phyloP scores from a whole-genome alignment of 305 asterid genomes.

The Ilex paraguariensis region DNA sequence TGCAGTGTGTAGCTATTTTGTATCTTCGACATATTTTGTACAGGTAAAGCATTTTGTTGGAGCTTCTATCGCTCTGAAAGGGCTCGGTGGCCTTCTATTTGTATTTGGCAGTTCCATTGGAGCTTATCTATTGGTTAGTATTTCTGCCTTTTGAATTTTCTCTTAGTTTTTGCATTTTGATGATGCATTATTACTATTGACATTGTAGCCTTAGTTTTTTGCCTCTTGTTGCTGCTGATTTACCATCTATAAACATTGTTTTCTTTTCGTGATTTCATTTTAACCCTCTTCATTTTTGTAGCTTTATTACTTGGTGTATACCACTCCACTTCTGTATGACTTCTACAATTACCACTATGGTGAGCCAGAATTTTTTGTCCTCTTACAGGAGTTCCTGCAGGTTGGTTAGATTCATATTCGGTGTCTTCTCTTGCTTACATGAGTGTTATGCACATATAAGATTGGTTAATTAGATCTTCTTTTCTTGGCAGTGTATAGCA shows the following conservation, averaged over 20 bases:
- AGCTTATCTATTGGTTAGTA: constrained; percentile 69
- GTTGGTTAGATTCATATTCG: constrained; percentile 19
- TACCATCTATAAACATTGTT: background rate
- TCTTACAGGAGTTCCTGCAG: constrained; percentile 66
- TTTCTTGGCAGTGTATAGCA: constrained; percentile 46
- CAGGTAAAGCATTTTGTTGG: constrained; percentile 71
- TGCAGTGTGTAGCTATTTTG: background rate
- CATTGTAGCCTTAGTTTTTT: background rate
- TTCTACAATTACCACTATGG: constrained; percentile 50
- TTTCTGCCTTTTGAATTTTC: constrained; percentile 1
- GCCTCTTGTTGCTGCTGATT: constrained; percentile 1
- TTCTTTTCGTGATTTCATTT: background rate
- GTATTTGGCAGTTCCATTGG: constrained; percentile 77
- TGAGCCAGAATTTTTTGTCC: constrained; percentile 37
- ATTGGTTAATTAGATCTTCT: constrained; percentile 6
- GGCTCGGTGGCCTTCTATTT: constrained; percentile 80
- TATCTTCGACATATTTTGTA: constrained; percentile 15
- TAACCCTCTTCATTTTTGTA: constrained; percentile 26
- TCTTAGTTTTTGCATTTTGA: background rate
- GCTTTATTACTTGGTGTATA: constrained; percentile 55
- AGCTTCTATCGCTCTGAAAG: constrained; percentile 58
- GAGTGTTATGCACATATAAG: background rate
- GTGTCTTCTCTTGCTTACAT: background rate
- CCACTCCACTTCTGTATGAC: constrained; percentile 65
- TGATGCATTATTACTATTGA: background rate